Conservation (phyloP, 495 filamentous ascomycete species). For the Xylaria venustula region DNA sequence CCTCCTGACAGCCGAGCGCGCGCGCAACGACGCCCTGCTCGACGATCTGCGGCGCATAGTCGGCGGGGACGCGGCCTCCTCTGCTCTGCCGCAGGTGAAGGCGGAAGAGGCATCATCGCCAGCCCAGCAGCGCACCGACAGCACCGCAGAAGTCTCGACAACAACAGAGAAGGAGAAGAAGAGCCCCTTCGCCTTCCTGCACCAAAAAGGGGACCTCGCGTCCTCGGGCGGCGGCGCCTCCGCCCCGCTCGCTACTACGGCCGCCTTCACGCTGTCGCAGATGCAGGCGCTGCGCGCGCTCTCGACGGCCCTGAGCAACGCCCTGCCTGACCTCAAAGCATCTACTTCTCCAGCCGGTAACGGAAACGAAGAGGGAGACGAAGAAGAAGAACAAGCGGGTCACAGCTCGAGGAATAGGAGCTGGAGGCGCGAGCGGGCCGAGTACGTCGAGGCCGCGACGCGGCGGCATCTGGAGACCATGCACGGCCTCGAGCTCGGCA, state of each 20-base stretch:
- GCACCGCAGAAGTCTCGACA: slow-evolving; percentile 20
- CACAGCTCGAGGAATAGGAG: too few species aligned
- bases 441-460: slow-evolving; percentile 74
- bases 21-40: slow-evolving; percentile 74
- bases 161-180: slow-evolving; percentile 3
- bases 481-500: slow-evolving; percentile 55
- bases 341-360: not conserved
- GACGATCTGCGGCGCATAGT: slow-evolving; percentile 60
- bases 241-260: slow-evolving; percentile 66
- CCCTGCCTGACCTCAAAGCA: slow-evolving; percentile 53
- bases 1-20: slow-evolving; percentile 68
- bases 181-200: slow-evolving; percentile 52
- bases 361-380: slow-evolving; percentile 9
- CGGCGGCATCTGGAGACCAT: slow-evolving; percentile 54
- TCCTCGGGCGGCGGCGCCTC: slow-evolving; percentile 39
- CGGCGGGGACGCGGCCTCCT: slow-evolving; percentile 31
- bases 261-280: slow-evolving; percentile 78
- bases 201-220: slow-evolving; percentile 39
- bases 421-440: slow-evolving; percentile 59
- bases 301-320: slow-evolving; percentile 60
- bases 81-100: slow-evolving; percentile 17
- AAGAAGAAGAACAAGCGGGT: slow-evolving; percentile 32
- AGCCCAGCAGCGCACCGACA: slow-evolving; percentile 28
- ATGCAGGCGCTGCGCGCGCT: slow-evolving; percentile 71
- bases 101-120: slow-evolving; percentile 26